phyloP scores from a whole-genome alignment of 768 basidiomycete genomes.

The Amanita exitialis region DNA sequence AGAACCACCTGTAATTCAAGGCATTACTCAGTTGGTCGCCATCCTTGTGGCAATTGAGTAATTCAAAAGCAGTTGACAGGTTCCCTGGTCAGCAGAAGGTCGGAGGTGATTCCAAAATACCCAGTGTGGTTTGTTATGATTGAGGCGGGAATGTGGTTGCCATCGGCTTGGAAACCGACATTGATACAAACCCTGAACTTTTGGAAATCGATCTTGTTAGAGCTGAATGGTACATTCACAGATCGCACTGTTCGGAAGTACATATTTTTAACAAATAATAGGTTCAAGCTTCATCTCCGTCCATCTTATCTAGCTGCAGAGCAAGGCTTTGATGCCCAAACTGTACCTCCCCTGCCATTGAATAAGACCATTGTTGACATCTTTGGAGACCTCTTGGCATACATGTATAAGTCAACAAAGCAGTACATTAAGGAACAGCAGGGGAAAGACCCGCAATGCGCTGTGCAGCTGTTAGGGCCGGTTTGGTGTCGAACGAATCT shows the following conservation, averaged over 20 bases:
- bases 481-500: conserved; percentile 24
- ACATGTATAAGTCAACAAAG: conserved; percentile 27
- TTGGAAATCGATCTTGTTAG: not conserved
- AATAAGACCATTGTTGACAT: conserved; percentile 32
- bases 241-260: no score
- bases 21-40: conserved; percentile 11
- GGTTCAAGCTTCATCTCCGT: conserved; percentile 6
- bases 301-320: conserved; percentile 2
- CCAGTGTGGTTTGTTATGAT: conserved; percentile 4
- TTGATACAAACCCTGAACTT: conserved; percentile 1
- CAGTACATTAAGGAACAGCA: conserved; percentile 32
- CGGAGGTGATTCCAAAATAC: conserved; percentile 3
- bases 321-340: not conserved
- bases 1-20: conserved; percentile 12
- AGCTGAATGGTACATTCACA: not conserved
- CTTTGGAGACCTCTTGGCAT: conserved; percentile 36
- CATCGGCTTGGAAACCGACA: not conserved
- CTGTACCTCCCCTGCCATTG: conserved; percentile 27
- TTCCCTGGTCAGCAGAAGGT: conserved; percentile 13
- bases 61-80: not conserved
- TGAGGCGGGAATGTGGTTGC: not conserved
- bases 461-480: conserved; percentile 32
- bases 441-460: conserved; percentile 31
- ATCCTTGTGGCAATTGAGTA: no score
- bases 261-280: not conserved